These are phyloP conservation scores for Eucalyptus shirleyi DNA, from an alignment of 345 rosid genomes.

Conservation along the genomic window DNA sequence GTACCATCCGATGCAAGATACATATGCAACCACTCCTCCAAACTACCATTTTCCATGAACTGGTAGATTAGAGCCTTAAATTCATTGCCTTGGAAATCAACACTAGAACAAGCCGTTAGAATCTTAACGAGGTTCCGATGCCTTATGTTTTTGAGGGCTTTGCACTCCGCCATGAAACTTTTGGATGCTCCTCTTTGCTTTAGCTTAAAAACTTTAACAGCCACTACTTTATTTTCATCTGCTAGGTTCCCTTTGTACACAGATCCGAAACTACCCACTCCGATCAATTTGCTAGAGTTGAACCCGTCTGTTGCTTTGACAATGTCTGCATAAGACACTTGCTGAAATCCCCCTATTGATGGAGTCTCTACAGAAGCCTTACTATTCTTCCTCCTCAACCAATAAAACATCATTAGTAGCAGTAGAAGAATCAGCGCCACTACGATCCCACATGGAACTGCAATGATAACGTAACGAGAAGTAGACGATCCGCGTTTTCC, in stretches of 20 bases:
- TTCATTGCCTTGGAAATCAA: not conserved
- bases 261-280: too few species aligned
- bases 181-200: not conserved
- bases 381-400: too few species aligned
- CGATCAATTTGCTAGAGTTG: too few species aligned
- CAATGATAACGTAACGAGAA: too few species aligned
- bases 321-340: too few species aligned
- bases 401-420: too few species aligned
- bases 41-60: slow-evolving; percentile 5
- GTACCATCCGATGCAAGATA: not conserved
- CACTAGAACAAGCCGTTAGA: not conserved
- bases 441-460: too few species aligned
- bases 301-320: too few species aligned
- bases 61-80: slow-evolving; percentile 5
- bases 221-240: not conserved
- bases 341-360: too few species aligned
- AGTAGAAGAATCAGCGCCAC: too few species aligned
- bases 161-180: slow-evolving; percentile 5
- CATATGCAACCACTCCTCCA: slow-evolving; percentile 6
- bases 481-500: too few species aligned
- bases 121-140: not conserved
- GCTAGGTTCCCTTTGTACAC: not conserved
- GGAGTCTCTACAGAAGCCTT: too few species aligned
- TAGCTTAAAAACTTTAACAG: not conserved
- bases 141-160: not conserved